Conservation (phyloP, 202 grass and related monocot genomes). For the Cymbopogon flexuosus region DNA sequence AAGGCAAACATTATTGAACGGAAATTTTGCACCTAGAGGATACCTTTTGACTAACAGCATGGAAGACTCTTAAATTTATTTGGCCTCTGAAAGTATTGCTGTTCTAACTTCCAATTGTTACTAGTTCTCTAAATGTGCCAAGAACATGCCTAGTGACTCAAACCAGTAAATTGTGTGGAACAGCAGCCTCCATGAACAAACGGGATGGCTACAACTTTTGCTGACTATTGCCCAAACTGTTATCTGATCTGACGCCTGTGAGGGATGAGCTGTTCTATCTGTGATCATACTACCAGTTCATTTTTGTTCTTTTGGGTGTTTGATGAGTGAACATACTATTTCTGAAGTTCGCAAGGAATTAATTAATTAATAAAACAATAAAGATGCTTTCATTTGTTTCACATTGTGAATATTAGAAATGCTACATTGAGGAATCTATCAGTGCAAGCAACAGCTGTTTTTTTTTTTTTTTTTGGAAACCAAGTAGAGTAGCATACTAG, state of each 20-base stretch:
- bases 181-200: not conserved
- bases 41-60: not conserved
- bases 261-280: not conserved
- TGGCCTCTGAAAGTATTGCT: not conserved
- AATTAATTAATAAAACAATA: not conserved
- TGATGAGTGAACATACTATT: not conserved
- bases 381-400: not conserved
- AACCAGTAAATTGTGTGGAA: not conserved
- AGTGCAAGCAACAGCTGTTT: too few relatives aligned
- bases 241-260: not conserved
- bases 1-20: not conserved
- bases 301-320: not conserved
- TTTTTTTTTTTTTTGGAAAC: too few relatives aligned
- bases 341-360: not conserved
- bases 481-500: not conserved
- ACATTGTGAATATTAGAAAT: not conserved
- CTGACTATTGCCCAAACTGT: not conserved
- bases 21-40: not conserved
- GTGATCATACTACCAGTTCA: not conserved
- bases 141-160: not conserved
- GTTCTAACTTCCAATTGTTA: not conserved
- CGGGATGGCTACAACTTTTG: not conserved
- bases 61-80: not conserved
- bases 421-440: not conserved
- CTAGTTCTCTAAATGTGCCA: not conserved